These are phyloP conservation scores for Fusarium sarcochroum DNA, from an alignment of 2,329 filamentous ascomycete species.

Conservation along the genomic window DNA sequence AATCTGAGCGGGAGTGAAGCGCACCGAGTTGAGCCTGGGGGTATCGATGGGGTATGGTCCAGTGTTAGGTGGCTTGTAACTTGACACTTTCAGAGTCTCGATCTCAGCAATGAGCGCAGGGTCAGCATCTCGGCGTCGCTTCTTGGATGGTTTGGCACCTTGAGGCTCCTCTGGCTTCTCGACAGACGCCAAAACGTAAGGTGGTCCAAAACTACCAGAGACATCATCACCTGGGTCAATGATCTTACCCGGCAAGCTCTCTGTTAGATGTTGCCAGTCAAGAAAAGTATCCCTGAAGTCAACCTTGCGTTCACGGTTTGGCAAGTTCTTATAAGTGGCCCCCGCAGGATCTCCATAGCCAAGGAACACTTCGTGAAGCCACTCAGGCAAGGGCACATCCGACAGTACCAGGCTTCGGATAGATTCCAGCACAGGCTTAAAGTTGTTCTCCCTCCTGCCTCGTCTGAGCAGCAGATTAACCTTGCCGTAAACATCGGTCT, in stretches of 20 bases:
- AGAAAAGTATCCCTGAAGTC: constrained; percentile 96
- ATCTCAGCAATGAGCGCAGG: constrained; percentile 72
- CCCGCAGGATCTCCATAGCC: constrained; percentile 94
- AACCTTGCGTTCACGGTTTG: constrained; percentile 82
- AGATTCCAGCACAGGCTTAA: constrained; percentile 92
- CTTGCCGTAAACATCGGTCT: constrained; percentile 82
- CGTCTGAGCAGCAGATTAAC: constrained; percentile 91
- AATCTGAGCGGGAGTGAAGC: constrained; percentile 91
- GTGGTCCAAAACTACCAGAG: constrained; percentile 83
- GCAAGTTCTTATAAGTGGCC: constrained; percentile 86
- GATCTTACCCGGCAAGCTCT: constrained; percentile 88
- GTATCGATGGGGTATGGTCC: constrained; percentile 91
- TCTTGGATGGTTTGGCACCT: constrained; percentile 79
- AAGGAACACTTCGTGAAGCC: constrained; percentile 98
- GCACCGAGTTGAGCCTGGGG: constrained; percentile 84
- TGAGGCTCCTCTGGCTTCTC: constrained; percentile 66
- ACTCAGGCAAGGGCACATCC: constrained; percentile 86
- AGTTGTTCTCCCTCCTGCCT: constrained; percentile 93
- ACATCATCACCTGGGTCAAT: constrained; percentile 83
- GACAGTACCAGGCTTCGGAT: constrained; percentile 89
- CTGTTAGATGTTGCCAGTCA: constrained; percentile 93
- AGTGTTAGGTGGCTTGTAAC: constrained; percentile 89
- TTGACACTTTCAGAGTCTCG: constrained; percentile 84
- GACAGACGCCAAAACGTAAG: constrained; percentile 83
- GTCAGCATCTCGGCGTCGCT: constrained; percentile 85